phyloP scores from a whole-genome alignment of 306 rosid genomes.

The Castanopsis chinensis region DNA sequence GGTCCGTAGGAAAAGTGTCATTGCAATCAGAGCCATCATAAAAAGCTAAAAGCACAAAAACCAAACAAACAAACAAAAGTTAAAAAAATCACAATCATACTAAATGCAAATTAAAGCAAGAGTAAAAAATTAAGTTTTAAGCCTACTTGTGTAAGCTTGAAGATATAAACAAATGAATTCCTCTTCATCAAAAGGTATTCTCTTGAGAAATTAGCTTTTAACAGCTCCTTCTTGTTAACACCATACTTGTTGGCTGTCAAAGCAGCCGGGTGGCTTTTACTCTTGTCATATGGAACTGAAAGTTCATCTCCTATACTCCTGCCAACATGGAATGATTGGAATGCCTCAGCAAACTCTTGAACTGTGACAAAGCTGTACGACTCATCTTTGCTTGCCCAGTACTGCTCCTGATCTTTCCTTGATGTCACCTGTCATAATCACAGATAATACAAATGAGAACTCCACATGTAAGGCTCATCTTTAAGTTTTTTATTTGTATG shows the following conservation, averaged over 20 bases:
- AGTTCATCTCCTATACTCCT: constrained; percentile 38
- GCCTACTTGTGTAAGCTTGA: constrained; percentile 34
- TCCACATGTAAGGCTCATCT: neutral
- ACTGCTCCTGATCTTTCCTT: constrained; percentile 48
- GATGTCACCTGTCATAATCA: constrained; percentile 30
- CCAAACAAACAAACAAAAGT: neutral
- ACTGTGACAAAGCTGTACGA: constrained; percentile 28
- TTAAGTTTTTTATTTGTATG: neutral
- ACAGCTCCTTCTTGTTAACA: constrained; percentile 27
- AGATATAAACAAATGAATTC: constrained; percentile 43
- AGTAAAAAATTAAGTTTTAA: neutral
- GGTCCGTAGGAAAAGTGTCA: constrained; percentile 37
- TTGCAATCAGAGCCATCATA: constrained; percentile 20
- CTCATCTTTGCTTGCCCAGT: constrained; percentile 33
- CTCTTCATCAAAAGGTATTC: constrained; percentile 47
- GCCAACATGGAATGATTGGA: constrained; percentile 37
- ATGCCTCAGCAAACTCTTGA: constrained; percentile 38
- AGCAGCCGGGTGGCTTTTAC: constrained; percentile 40
- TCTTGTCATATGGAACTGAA: constrained; percentile 40
- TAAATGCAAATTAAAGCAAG: neutral
- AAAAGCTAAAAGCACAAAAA: constrained; percentile 20
- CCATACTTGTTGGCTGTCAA: constrained; percentile 37
- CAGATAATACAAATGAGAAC: neutral
- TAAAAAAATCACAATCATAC: neutral
- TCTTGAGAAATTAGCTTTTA: constrained; percentile 36